Evolutionary conservation across 202 grass and related monocot species (phyloP).

Genomic region (Cymbopogon flexuosus): DNA sequence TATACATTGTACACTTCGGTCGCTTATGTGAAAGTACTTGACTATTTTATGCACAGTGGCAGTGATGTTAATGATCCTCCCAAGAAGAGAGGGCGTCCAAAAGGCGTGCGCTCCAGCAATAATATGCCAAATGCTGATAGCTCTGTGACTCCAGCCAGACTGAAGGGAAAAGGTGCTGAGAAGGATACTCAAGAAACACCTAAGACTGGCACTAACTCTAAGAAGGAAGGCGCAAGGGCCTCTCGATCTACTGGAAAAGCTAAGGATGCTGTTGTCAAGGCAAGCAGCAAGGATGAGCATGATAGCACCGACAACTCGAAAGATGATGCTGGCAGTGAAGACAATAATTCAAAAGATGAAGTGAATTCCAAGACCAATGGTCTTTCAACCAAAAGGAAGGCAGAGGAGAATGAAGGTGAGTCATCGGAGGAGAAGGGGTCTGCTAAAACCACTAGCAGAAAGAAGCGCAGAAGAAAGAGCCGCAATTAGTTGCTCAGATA

Average conservation of each 20-base stretch:
- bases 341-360: constrained; percentile 26
- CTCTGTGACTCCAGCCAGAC: constrained; percentile 18
- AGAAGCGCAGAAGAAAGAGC: constrained; percentile 41
- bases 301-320: constrained; percentile 7
- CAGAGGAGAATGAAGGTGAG: constrained; percentile 14
- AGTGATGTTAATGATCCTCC: constrained; percentile 11
- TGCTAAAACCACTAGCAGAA: constrained; percentile 33
- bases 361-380: constrained; percentile 34
- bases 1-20: not conserved
- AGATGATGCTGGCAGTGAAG: constrained; percentile 28
- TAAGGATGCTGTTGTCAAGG: constrained; percentile 15
- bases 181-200: constrained; percentile 28
- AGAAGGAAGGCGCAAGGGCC: constrained; percentile 30
- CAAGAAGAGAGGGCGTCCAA: constrained; percentile 50
- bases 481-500: constrained; percentile 14
- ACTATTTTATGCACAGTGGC: constrained; percentile 18
- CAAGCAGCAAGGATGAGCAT: constrained; percentile 31
- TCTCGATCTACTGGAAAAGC: constrained; percentile 16
- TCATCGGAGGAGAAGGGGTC: constrained; percentile 19
- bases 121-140: constrained; percentile 26
- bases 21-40: constrained; percentile 1
- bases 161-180: constrained; percentile 21
- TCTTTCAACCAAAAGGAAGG: constrained; percentile 34
- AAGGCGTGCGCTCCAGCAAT: constrained; percentile 15
- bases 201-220: constrained; percentile 16